A percentile compares a stretch with the other conserved stretches of the same genome.
phyloP scores from a whole-genome alignment of 495 filamentous ascomycete species.

The Aspergillus saccharolyticus region DNA sequence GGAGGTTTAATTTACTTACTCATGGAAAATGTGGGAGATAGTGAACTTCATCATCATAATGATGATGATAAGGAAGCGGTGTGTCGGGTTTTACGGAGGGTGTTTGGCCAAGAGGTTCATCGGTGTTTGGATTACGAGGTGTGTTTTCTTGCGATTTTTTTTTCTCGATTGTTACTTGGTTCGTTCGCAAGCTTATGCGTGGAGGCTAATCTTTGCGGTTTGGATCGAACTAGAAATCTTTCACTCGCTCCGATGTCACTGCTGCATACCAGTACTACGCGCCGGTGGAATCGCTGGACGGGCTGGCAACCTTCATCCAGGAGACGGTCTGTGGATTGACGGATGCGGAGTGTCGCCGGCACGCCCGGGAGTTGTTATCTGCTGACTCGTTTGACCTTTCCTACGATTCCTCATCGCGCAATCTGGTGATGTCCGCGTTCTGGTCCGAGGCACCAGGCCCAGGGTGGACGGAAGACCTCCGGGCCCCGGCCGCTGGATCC shows the following conservation, averaged over 20 bases:
- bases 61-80: constrained; percentile 48
- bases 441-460: constrained; percentile 47
- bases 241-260: constrained; percentile 65
- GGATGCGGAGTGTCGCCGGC: constrained; percentile 30
- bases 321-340: constrained; percentile 48
- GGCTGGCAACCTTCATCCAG: constrained; percentile 54
- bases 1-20: constrained; percentile 12
- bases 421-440: constrained; percentile 55
- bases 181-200: background rate
- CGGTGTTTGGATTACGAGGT: constrained; percentile 51
- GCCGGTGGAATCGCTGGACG: constrained; percentile 49
- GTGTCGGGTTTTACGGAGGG: constrained; percentile 56
- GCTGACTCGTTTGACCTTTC: constrained; percentile 71
- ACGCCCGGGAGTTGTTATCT: constrained; percentile 33
- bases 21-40: no score
- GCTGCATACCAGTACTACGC: constrained; percentile 66
- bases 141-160: constrained; percentile 4
- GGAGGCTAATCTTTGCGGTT: background rate
- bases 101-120: constrained; percentile 51
- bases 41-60: no score
- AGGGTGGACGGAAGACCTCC: constrained; percentile 48
- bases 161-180: no score
- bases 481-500: constrained; percentile 25
- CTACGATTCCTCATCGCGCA: constrained; percentile 66
- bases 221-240: constrained; percentile 52